Base-by-base conservation (phyloP, 2,329 filamentous ascomycete species). In the Phialophora expanda region DNA sequence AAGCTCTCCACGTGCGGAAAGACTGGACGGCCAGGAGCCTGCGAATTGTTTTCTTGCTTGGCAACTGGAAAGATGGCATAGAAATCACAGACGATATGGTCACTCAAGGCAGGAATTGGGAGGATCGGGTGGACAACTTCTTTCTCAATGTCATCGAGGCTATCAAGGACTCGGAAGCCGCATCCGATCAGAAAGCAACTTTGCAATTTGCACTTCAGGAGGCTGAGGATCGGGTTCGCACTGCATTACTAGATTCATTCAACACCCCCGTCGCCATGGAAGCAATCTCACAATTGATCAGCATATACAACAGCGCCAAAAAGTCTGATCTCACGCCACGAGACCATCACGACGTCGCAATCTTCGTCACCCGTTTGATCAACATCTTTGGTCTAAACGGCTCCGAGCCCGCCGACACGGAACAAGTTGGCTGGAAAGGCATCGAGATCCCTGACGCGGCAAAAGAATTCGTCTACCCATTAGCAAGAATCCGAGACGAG, bases 31-130 rank as follows among this genome's bases (percentile, higher is more conserved):
- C 93, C 0, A 85, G 94, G 66, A 88, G 88, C 62, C 84, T 97
- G 80, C 87, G 94, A 54, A 90, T 96, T 61, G 90, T 95, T 17
- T 97, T 97, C 79, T 78, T 98, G 54, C 86, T 96, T 72, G 92
- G 93, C 53, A 87, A 87, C 56, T 98, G 94, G 93, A 91, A 92
- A 72, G 91, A 97, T 57, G 91, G 92, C 1, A 89, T 97, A 34
- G 94, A 97, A 75, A 95, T 97, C 68, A 94, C 92, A 0, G 88
- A 90, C 1, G 92, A 93, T 62, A 88, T 97, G 79, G 85, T 91
- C 65, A 87, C 87, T 51, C 86, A 89, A 72, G 90, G 90, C 6
- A 86, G 88, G 65, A 86, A 84, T 53, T 97, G 92, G 90, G 93
- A 97, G 75, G 87, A 88, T 57, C 89, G 89, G 20, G 81, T 96